Conservation (phyloP, 2,329 filamentous ascomycete species). For the Aspergillus texensis region DNA sequence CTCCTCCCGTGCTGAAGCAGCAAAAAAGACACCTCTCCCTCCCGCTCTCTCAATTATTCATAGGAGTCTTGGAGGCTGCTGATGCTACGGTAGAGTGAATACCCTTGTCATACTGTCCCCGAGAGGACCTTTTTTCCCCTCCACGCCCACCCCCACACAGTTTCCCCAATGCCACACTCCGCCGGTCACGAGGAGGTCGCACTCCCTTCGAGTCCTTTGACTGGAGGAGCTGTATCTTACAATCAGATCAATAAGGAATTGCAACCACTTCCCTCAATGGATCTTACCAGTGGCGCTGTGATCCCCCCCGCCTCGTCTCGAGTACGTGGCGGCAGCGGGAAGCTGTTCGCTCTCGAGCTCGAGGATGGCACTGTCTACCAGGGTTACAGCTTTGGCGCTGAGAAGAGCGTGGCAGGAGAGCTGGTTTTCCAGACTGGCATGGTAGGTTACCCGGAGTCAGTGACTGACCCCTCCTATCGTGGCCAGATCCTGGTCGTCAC, state of each 20-base stretch:
- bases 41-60: constrained; percentile 6
- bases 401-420: constrained; percentile 93
- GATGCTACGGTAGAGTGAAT: constrained; percentile 44
- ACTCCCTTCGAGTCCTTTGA: constrained; percentile 43
- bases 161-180: constrained; percentile 34
- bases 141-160: constrained; percentile 24
- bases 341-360: constrained; percentile 83
- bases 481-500: constrained; percentile 97
- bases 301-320: constrained; percentile 64
- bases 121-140: constrained; percentile 39
- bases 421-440: constrained; percentile 99
- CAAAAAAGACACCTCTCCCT: constrained; percentile 21
- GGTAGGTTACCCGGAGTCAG: constrained; percentile 96
- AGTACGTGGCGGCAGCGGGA: constrained; percentile 55
- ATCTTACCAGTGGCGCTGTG: constrained; percentile 36
- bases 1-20: constrained; percentile 33
- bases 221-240: constrained; percentile 45
- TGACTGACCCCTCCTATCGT: constrained; percentile 85
- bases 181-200: constrained; percentile 33
- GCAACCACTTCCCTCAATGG: constrained; percentile 34
- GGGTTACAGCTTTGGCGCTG: constrained; percentile 93
- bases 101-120: constrained; percentile 36
- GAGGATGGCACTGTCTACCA: constrained; percentile 89
- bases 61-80: constrained; percentile 35
- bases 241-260: constrained; percentile 35